A percentile compares a stretch with the other conserved stretches of the same genome.
Conservation (phyloP, 2,329 filamentous ascomycete genomes). For the Moelleriella libera region DNA sequence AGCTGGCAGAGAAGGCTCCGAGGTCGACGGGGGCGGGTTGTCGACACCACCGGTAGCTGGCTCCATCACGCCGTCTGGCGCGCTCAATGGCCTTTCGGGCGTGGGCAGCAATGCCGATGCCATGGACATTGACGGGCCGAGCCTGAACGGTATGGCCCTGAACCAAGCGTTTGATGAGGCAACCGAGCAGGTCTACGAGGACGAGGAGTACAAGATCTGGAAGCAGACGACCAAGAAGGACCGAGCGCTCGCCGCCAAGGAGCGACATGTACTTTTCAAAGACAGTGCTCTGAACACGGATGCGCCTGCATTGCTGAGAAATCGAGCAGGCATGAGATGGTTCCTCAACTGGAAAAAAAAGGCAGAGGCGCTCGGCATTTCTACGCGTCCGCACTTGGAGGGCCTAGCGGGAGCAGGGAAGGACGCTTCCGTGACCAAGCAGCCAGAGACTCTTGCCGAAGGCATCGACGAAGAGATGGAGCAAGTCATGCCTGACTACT, state of each 20-base stretch:
- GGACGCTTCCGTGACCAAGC: slow-evolving; percentile 26
- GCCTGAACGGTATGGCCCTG: slow-evolving; percentile 50
- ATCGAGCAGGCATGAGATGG: slow-evolving; percentile 76
- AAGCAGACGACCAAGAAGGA: slow-evolving; percentile 98
- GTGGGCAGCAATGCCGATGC: slow-evolving; percentile 63
- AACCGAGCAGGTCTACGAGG: slow-evolving; percentile 65
- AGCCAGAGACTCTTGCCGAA: slow-evolving; percentile 72
- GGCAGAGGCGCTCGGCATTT: slow-evolving; percentile 35
- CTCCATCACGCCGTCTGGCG: slow-evolving; percentile 57
- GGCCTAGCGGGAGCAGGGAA: slow-evolving; percentile 24
- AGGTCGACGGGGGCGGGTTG: slow-evolving; percentile 73
- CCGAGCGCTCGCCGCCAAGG: slow-evolving; percentile 71
- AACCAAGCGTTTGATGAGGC: slow-evolving; percentile 50
- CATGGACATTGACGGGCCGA: slow-evolving; percentile 76
- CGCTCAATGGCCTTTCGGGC: slow-evolving; percentile 50
- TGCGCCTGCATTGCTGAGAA: slow-evolving; percentile 73
- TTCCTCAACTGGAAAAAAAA: slow-evolving; percentile 71
- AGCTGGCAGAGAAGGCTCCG: slow-evolving; percentile 55
- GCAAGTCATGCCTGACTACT: slow-evolving; percentile 82
- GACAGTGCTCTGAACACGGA: slow-evolving; percentile 75
- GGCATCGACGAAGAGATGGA: slow-evolving; percentile 88
- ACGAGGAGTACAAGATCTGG: slow-evolving; percentile 96
- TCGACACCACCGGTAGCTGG: slow-evolving; percentile 66
- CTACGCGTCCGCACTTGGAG: slow-evolving; percentile 24
- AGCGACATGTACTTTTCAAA: slow-evolving; percentile 75